Conservation (phyloP, 768 basidiomycete genomes). For the Tricholoma furcatifolium region DNA sequence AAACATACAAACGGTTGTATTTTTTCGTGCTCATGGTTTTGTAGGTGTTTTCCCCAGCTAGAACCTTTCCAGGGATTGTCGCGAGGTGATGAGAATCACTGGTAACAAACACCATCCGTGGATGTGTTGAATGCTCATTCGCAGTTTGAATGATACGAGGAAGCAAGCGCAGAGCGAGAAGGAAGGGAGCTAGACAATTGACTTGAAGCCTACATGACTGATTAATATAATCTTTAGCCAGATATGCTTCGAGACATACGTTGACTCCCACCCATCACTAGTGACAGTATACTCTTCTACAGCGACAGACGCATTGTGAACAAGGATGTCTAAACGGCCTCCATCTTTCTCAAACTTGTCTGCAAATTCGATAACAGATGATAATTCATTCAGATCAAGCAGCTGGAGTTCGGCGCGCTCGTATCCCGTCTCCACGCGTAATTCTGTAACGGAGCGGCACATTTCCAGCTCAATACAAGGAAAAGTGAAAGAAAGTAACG, state of each 20-base stretch:
- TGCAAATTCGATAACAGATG: slow-evolving; percentile 38
- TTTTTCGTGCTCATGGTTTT: slow-evolving; percentile 29
- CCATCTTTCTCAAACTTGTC: slow-evolving; percentile 31
- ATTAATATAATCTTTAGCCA: not conserved
- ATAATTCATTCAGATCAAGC: slow-evolving; percentile 40
- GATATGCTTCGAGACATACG: slow-evolving; percentile 24
- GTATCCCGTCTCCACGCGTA: slow-evolving; percentile 32
- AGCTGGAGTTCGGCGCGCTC: slow-evolving; percentile 34
- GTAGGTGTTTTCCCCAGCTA: slow-evolving; percentile 13
- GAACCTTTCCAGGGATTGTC: slow-evolving; percentile 18
- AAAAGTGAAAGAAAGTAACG: not conserved
- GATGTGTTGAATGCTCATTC: slow-evolving; percentile 23
- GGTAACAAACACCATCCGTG: slow-evolving; percentile 40
- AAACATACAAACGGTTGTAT: slow-evolving; percentile 18
- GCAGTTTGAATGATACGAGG: slow-evolving; percentile 42
- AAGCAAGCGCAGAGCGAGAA: slow-evolving; percentile 41
- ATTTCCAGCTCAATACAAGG: not conserved
- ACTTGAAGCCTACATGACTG: slow-evolving; percentile 40
- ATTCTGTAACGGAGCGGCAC: slow-evolving; percentile 16
- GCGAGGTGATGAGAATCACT: slow-evolving; percentile 20
- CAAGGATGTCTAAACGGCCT: slow-evolving; percentile 40
- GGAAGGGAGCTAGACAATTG: slow-evolving; percentile 40
- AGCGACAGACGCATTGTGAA: slow-evolving; percentile 41
- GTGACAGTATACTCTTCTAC: slow-evolving; percentile 21
- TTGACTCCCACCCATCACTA: slow-evolving; percentile 45